Evolutionary conservation across 192 early-diverging fungal species (phyloP), one percentile per base, ranked within the genome.

Genomic region (Coemansia sp.): DNA sequence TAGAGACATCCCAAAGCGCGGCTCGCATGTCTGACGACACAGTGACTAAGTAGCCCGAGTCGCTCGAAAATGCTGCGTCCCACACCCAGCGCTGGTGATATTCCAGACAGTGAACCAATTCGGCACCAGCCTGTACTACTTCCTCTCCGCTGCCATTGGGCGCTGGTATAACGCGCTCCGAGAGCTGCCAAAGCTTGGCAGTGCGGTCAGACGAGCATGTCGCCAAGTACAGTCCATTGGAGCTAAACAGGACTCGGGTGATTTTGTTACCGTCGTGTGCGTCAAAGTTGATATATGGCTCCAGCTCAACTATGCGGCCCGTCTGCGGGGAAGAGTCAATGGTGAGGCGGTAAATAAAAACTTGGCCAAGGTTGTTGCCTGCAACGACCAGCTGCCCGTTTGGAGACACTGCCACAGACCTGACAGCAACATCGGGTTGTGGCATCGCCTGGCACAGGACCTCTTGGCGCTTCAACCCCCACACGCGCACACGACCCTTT

Each of bases 31-130:
- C 82, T 4, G 82, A 77, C 6, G 82, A 84, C 11, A 79, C 77
- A 10, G 82, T 84, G 60, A 84, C 77, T 48, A 84, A 32, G 46
- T 80, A 84, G 17, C 75, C 72, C 14, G 77, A 79, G 69, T 84
- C 77, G 63, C 77, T 80, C 6, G 74, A 77, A 32, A 80, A 84
- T 29, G 74, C 77, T 1, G 78, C 82, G 48, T 84, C 82, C 82
- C 82, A 84, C 23, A 84, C 82, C 82, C 82, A 84, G 41, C 77
- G 67, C 15, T 67, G 50, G 73, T 84, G 82, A 62, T 84, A 77
- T 12, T 34, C 41, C 1, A 84, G 69, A 55, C 62, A 39, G 51
- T 80, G 77, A 45, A 80, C 68, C 23, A 80, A 66, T 45, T 69
- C 77, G 2, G 75, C 77, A 5, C 72, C 72, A 0, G 74, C 63